A percentile compares a stretch with the other conserved stretches of the same genome.
phyloP scores from a whole-genome alignment of 768 basidiomycete species.

The Phanerodontia chrysosporium region DNA sequence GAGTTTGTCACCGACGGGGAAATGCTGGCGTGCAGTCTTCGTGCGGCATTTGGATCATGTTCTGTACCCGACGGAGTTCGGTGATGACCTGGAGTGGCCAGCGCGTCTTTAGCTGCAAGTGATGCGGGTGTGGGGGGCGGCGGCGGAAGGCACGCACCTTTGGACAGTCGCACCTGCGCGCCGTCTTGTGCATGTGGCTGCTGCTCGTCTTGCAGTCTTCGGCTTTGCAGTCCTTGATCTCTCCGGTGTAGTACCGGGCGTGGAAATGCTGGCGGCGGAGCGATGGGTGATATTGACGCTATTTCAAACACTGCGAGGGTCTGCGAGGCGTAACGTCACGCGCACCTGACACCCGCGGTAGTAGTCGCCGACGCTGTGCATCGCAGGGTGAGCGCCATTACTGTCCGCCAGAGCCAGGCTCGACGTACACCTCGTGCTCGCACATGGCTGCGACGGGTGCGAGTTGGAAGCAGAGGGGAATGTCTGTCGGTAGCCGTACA shows the following conservation, averaged over 20 bases:
- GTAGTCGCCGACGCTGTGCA: conserved; percentile 31
- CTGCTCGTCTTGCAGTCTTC: conserved; percentile 31
- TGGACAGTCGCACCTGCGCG: conserved; percentile 32
- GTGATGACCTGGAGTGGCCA: conserved; percentile 27
- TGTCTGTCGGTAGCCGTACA: background rate
- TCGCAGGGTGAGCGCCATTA: background rate
- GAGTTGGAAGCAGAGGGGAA: background rate
- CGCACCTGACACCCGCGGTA: conserved; percentile 34
- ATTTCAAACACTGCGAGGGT: background rate
- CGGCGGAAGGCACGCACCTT: conserved; percentile 3
- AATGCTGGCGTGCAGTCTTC: conserved; percentile 26
- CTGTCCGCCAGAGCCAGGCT: conserved; percentile 3
- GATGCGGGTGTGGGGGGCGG: background rate
- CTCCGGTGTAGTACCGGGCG: conserved; percentile 33
- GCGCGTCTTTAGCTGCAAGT: background rate
- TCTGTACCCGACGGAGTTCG: conserved; percentile 33
- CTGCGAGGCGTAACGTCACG: background rate
- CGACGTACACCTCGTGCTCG: conserved; percentile 36
- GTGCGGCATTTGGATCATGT: conserved; percentile 31
- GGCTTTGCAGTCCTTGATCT: conserved; percentile 28
- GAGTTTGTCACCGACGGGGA: background rate
- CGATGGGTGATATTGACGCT: too few species aligned
- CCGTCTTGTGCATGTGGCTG: conserved; percentile 31
- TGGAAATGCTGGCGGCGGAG: conserved; percentile 30
- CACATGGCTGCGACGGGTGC: conserved; percentile 22